Evolutionary conservation across 1,284 basidiomycete genomes (phyloP).

Genomic region (Trichosporon coremiiforme): DNA sequence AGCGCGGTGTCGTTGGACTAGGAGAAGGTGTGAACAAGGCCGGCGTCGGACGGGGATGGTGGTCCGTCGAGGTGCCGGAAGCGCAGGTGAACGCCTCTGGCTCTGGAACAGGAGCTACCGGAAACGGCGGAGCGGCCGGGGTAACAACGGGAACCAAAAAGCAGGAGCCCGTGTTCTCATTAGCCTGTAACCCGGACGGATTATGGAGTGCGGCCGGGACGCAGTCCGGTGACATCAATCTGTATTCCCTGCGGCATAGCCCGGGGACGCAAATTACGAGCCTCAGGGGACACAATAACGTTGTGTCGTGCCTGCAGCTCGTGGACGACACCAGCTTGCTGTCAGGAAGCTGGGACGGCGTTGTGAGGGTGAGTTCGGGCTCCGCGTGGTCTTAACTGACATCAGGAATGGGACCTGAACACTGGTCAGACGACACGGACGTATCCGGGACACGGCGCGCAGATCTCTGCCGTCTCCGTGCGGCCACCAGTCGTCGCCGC

Average conservation of each 20-base stretch:
- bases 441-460: slow-evolving; percentile 81
- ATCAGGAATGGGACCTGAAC: slow-evolving; percentile 95
- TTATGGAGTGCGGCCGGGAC: slow-evolving; percentile 86
- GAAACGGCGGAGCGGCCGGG: slow-evolving; percentile 31
- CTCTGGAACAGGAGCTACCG: background rate
- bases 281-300: slow-evolving; percentile 70
- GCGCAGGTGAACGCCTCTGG: background rate
- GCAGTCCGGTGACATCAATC: slow-evolving; percentile 81
- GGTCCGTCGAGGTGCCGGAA: slow-evolving; percentile 60
- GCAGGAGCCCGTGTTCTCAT: slow-evolving; percentile 77
- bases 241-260: slow-evolving; percentile 89
- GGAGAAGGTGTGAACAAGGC: slow-evolving; percentile 91
- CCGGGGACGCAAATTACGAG: slow-evolving; percentile 78
- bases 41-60: slow-evolving; percentile 84
- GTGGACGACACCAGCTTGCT: slow-evolving; percentile 80
- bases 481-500: slow-evolving; percentile 61
- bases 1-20: slow-evolving; percentile 81
- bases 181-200: slow-evolving; percentile 85
- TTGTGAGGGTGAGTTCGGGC: slow-evolving; percentile 77
- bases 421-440: slow-evolving; percentile 77
- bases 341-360: slow-evolving; percentile 93
- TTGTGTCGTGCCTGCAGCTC: slow-evolving; percentile 82
- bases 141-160: slow-evolving; percentile 18
- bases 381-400: slow-evolving; percentile 23
- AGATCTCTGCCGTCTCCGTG: slow-evolving; percentile 79